Percentiles rank a stretch among this genome's conserved stretches.
These are phyloP conservation scores for Hirschfeldia incana DNA, from an alignment of 345 rosid species.

Conservation along the genomic window DNA sequence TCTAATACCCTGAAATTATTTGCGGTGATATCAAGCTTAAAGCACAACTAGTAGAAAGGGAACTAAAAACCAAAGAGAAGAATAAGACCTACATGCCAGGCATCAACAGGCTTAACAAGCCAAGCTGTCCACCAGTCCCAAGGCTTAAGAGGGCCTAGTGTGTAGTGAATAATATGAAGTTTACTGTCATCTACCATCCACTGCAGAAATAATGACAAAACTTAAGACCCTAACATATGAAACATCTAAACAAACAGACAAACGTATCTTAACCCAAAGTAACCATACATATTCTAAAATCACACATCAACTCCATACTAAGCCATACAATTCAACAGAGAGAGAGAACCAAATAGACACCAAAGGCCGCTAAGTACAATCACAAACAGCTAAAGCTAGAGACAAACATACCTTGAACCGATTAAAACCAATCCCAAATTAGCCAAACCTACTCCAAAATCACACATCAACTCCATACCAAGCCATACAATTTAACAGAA, in stretches of 20 bases:
- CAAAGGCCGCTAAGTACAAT: not conserved
- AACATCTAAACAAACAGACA: too few relatives aligned
- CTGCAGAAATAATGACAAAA: conserved; percentile 43
- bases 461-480: not conserved
- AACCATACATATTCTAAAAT: not conserved
- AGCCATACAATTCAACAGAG: not conserved
- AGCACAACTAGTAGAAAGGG: conserved; percentile 8
- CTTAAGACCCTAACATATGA: not conserved
- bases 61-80: conserved; percentile 18
- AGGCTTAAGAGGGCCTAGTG: conserved; percentile 94
- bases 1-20: conserved; percentile 59
- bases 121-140: conserved; percentile 99
- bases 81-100: conserved; percentile 74
- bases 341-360: conserved; percentile 14
- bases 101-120: conserved; percentile 93
- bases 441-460: not conserved
- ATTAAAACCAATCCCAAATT: conserved; percentile 39
- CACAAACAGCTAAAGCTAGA: too few relatives aligned
- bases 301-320: not conserved
- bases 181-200: conserved; percentile 98
- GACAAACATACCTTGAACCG: conserved; percentile 50
- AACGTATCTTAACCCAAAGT: not conserved
- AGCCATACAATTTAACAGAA: not conserved
- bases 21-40: not conserved
- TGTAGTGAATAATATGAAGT: conserved; percentile 89